Evolutionary conservation across 306 rosid species (phyloP).

Genomic region (Notholithocarpus densiflorus): DNA sequence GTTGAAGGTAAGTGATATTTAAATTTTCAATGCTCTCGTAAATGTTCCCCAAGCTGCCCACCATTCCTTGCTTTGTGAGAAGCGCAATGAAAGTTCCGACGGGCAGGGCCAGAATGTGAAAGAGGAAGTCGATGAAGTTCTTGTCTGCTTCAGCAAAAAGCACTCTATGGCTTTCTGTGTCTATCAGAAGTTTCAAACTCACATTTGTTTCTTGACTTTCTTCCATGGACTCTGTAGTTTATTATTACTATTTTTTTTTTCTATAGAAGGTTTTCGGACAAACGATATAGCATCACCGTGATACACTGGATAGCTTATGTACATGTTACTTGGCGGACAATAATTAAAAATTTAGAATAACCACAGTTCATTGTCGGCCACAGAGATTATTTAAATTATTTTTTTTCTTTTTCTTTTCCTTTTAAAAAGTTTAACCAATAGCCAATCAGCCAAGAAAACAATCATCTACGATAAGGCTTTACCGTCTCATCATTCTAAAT

Average conservation of each 20-base stretch:
- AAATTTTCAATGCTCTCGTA: constrained; percentile 23
- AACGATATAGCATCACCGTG: too few relatives aligned
- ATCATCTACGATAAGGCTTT: too few relatives aligned
- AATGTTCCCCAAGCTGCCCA: neutral
- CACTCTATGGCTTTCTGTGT: neutral
- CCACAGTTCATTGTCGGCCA: too few relatives aligned
- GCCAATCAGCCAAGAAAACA: too few relatives aligned
- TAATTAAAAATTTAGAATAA: too few relatives aligned
- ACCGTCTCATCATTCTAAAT: too few relatives aligned
- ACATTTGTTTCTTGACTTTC: neutral
- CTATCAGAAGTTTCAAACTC: constrained; percentile 19
- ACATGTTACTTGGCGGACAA: too few relatives aligned
- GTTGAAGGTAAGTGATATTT: neutral
- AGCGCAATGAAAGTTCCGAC: constrained; percentile 8
- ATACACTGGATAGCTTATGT: too few relatives aligned
- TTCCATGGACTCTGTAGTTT: neutral
- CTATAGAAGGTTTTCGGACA: neutral
- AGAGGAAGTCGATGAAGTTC: constrained; percentile 26
- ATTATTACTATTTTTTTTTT: too few relatives aligned
- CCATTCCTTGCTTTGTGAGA: neutral
- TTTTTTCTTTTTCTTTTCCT: too few relatives aligned
- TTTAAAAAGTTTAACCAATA: too few relatives aligned
- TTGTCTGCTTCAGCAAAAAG: constrained; percentile 16
- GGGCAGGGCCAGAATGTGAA: constrained; percentile 4
- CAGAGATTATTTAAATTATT: too few relatives aligned